Evolutionary conservation across 768 basidiomycete genomes (phyloP).

Genomic region (Trametes cingulata): DNA sequence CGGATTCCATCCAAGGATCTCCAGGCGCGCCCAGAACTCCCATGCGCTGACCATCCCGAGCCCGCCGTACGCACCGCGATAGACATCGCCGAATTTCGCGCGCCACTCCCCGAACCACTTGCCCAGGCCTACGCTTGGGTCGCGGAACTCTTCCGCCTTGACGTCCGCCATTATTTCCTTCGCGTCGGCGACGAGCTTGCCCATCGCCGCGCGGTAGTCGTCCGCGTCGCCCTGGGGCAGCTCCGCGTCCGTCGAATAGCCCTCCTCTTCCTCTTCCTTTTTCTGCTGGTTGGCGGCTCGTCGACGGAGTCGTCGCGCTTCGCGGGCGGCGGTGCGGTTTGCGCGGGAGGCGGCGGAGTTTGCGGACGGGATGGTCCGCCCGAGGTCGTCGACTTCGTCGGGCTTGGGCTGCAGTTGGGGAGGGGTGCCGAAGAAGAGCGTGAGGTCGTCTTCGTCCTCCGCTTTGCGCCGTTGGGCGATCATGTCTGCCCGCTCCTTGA

Average conservation of each 20-base stretch:
- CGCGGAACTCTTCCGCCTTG: constrained; percentile 76
- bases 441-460: constrained; percentile 83
- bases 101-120: constrained; percentile 73
- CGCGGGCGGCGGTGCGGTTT: constrained; percentile 62
- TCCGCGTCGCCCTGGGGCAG: constrained; percentile 63
- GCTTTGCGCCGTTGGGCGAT: constrained; percentile 61
- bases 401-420: constrained; percentile 33
- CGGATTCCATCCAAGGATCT: constrained; percentile 87
- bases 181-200: constrained; percentile 50
- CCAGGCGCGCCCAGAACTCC: constrained; percentile 93
- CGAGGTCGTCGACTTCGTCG: constrained; percentile 64
- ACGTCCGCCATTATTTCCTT: constrained; percentile 77
- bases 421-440: constrained; percentile 61
- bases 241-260: constrained; percentile 84
- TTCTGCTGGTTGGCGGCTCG: constrained; percentile 28
- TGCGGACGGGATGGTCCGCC: constrained; percentile 48
- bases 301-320: constrained; percentile 53
- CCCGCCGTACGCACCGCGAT: constrained; percentile 87
- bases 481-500: constrained; percentile 75
- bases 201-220: constrained; percentile 67
- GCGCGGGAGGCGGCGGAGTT: constrained; percentile 47
- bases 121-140: constrained; percentile 73
- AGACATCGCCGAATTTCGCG: constrained; percentile 74
- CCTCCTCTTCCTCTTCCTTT: constrained; percentile 58
- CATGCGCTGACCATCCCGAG: constrained; percentile 84